Conservation (phyloP, 1,284 basidiomycete species). For the Uromyces viciae-fabae region DNA sequence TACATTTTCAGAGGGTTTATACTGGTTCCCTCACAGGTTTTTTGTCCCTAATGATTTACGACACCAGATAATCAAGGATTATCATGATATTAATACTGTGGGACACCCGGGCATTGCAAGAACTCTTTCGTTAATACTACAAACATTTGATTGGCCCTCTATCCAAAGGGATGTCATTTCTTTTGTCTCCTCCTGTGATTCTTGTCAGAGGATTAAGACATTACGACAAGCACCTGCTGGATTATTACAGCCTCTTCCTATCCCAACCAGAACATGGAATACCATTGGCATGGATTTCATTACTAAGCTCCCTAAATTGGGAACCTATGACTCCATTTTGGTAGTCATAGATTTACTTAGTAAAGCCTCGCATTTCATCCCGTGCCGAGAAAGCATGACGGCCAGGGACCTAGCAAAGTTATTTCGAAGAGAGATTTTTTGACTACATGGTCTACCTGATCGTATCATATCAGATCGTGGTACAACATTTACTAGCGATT, state of each 20-base stretch:
- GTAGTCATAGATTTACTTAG: slow-evolving; percentile 33
- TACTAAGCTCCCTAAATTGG: background rate
- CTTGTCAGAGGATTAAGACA: background rate
- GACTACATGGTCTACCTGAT: background rate
- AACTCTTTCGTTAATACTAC: background rate
- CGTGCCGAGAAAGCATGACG: background rate
- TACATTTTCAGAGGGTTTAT: background rate
- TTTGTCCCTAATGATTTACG: background rate
- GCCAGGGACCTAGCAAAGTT: background rate
- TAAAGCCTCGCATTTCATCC: slow-evolving; percentile 45
- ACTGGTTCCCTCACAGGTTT: background rate
- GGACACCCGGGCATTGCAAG: slow-evolving; percentile 1
- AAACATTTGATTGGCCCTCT: background rate
- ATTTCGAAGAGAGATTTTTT: background rate
- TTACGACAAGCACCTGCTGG: slow-evolving; percentile 49
- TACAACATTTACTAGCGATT: background rate
- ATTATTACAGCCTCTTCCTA: slow-evolving; percentile 55
- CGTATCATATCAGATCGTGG: slow-evolving; percentile 18
- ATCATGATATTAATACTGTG: background rate
- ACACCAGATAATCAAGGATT: background rate
- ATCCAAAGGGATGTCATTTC: background rate
- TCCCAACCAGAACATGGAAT: slow-evolving; percentile 40
- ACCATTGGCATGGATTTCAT: slow-evolving; percentile 33
- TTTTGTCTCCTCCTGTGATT: background rate
- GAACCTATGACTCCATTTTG: slow-evolving; percentile 25